Conservation (phyloP, 192 early-diverging fungal species). For the Polychytrium aggregatum region DNA sequence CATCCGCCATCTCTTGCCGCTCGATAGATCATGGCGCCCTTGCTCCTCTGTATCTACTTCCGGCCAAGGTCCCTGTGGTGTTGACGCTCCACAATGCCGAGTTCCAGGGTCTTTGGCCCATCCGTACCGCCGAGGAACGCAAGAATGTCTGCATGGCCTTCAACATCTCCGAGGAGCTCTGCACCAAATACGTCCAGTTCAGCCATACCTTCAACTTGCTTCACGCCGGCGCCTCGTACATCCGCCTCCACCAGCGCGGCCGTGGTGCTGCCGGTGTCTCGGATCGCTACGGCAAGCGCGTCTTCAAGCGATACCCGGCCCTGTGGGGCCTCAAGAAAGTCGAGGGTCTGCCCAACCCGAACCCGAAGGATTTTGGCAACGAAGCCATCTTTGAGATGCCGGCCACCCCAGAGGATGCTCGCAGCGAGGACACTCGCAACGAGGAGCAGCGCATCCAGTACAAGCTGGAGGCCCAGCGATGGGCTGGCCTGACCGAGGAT, state of each 20-base stretch:
- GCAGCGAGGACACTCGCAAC: background rate
- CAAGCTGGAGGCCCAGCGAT: background rate
- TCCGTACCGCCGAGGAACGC: background rate
- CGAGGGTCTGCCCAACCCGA: conserved; percentile 1
- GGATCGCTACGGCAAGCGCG: background rate
- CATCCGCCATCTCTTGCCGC: too few species aligned
- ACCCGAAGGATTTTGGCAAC: conserved; percentile 2
- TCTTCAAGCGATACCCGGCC: conserved; percentile 2
- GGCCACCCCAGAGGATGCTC: background rate
- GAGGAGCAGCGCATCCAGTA: background rate
- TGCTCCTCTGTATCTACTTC: conserved; percentile 4
- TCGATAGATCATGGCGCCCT: conserved; percentile 5
- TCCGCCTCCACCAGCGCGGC: conserved; percentile 2
- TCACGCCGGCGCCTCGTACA: conserved; percentile 3
- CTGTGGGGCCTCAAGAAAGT: conserved; percentile 1
- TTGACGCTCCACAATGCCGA: conserved; percentile 5
- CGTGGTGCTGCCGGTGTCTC: conserved; percentile 3
- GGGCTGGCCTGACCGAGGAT: conserved; percentile 1
- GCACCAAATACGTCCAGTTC: conserved; percentile 2
- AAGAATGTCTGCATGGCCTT: background rate
- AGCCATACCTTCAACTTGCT: conserved; percentile 6
- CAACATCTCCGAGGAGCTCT: background rate
- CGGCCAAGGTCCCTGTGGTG: background rate
- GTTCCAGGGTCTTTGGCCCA: conserved; percentile 7
- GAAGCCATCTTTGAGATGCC: background rate